Evolutionary conservation across 345 rosid genomes (phyloP), one percentile per base, ranked within the genome.

Genomic region (Rhodomyrtus tomentosa): DNA sequence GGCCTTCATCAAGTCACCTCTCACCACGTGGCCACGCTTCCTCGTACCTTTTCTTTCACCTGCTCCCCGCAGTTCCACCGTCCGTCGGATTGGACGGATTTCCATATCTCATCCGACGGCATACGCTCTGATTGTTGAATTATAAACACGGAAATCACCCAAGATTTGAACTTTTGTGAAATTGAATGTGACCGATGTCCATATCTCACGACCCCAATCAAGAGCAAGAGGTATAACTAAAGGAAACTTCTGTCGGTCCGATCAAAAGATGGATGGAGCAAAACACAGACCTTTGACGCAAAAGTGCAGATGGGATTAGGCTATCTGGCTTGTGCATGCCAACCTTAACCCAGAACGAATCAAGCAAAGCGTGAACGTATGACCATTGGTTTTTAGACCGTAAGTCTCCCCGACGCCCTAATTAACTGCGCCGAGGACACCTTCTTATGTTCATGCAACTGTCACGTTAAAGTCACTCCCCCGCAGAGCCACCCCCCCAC

Each of bases 161-260:
- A 4, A 40, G 3, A 18, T 36, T 21, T 9, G 10, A 29, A 20
- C 3, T 20, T 20, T 9, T 62, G 11, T 62, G 7, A 62, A 38
- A 29, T 3, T 6, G 22, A 0, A 1, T 18, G 11, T 0, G 1
- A 20, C 3, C 15, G 1, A 10, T 7, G 42, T 58, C 22, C 5
- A 7, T 18, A 4, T 8, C 45, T 36, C 4, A 9, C 73, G 16
- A 59, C 7, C 4, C 5, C 40, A 7, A 59, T 59, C 4, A 5
- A n/a, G n/a, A n/a, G n/a, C n/a, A n/a, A n/a, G 42, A 62, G 11
- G 24, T 32, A 32, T 2, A 21, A 10, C 22, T 9, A 9, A 62
- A 32, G 22, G 21, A 29, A 1, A 29, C 1, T 15, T 29, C 36
- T 59, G 6, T 15, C 10, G 5, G 15, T 29, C 8, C 21, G 15